Evolutionary conservation across 2,329 filamentous ascomycete species (phyloP).

Genomic region (Ophiostoma triangulosporum): DNA sequence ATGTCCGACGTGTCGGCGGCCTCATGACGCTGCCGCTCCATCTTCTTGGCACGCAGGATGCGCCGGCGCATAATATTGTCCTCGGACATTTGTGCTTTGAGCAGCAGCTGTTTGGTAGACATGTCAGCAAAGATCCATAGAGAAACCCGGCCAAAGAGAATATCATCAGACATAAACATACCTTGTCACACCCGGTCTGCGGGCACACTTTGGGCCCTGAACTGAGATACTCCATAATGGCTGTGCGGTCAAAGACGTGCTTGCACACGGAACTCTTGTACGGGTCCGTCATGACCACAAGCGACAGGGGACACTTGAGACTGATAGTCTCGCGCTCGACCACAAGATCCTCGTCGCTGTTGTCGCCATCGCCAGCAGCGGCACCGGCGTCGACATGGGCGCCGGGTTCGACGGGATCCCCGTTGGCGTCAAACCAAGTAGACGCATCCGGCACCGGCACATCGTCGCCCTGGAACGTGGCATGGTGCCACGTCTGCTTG

Average conservation of each 20-base stretch:
- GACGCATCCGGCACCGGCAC: slow-evolving; percentile 38
- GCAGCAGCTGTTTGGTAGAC: slow-evolving; percentile 18
- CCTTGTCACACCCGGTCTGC: slow-evolving; percentile 48
- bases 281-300: slow-evolving; percentile 50
- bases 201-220: slow-evolving; percentile 40
- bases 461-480: slow-evolving; percentile 33
- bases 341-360: slow-evolving; percentile 55
- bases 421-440: slow-evolving; percentile 33
- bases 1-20: slow-evolving; percentile 23
- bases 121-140: not conserved
- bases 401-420: slow-evolving; percentile 16
- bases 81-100: slow-evolving; percentile 31
- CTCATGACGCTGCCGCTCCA: slow-evolving; percentile 29
- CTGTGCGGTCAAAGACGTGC: slow-evolving; percentile 56
- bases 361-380: slow-evolving; percentile 37
- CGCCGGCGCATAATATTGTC: slow-evolving; percentile 44
- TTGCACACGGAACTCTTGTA: slow-evolving; percentile 54
- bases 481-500: slow-evolving; percentile 44
- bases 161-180: slow-evolving; percentile 17
- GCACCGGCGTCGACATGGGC: slow-evolving; percentile 33
- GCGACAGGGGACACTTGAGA: slow-evolving; percentile 56
- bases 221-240: slow-evolving; percentile 42
- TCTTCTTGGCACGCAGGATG: slow-evolving; percentile 39
- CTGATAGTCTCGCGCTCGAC: slow-evolving; percentile 50
- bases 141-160: not conserved